These are phyloP conservation scores for Amphichorda felina DNA, from an alignment of 2,329 filamentous ascomycete genomes.

Conservation along the genomic window DNA sequence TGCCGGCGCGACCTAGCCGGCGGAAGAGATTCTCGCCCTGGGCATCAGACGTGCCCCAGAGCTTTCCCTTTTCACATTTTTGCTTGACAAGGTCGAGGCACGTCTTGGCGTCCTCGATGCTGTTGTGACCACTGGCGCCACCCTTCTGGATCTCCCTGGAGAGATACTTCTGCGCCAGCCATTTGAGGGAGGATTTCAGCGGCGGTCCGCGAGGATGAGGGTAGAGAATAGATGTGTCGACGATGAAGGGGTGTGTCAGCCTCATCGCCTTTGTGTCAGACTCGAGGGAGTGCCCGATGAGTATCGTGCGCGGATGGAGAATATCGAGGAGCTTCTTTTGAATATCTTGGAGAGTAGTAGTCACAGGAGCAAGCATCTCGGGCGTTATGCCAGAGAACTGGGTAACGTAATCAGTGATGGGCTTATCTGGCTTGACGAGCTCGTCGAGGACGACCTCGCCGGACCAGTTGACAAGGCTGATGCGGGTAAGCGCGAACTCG, in stretches of 20 bases:
- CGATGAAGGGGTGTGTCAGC: slow-evolving; percentile 81
- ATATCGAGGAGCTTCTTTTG: slow-evolving; percentile 65
- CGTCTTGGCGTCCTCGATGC: slow-evolving; percentile 81
- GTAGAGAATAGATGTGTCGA: slow-evolving; percentile 84
- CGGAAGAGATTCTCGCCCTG: slow-evolving; percentile 84
- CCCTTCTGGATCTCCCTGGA: slow-evolving; percentile 79
- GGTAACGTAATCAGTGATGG: slow-evolving; percentile 90
- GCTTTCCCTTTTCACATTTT: slow-evolving; percentile 86
- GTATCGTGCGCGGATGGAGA: slow-evolving; percentile 59
- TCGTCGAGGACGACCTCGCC: slow-evolving; percentile 76
- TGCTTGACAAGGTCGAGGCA: slow-evolving; percentile 89
- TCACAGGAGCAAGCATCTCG: slow-evolving; percentile 70
- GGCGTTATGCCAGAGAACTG: slow-evolving; percentile 86
- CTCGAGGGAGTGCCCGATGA: slow-evolving; percentile 72
- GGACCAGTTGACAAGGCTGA: slow-evolving; percentile 81
- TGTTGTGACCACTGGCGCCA: slow-evolving; percentile 69
- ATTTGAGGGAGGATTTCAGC: slow-evolving; percentile 84
- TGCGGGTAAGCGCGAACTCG: slow-evolving; percentile 73
- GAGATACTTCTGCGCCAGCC: slow-evolving; percentile 76
- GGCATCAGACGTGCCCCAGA: slow-evolving; percentile 71
- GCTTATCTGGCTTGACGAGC: slow-evolving; percentile 77
- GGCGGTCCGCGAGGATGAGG: slow-evolving; percentile 84
- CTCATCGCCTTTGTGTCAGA: slow-evolving; percentile 76
- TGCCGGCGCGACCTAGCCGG: slow-evolving; percentile 55
- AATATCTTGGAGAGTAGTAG: slow-evolving; percentile 73